A percentile compares a stretch with the other conserved stretches of the same genome.
These are phyloP conservation scores for Eimeria praecox DNA, from an alignment of 169 alveolate genomes.

Conservation along the genomic window DNA sequence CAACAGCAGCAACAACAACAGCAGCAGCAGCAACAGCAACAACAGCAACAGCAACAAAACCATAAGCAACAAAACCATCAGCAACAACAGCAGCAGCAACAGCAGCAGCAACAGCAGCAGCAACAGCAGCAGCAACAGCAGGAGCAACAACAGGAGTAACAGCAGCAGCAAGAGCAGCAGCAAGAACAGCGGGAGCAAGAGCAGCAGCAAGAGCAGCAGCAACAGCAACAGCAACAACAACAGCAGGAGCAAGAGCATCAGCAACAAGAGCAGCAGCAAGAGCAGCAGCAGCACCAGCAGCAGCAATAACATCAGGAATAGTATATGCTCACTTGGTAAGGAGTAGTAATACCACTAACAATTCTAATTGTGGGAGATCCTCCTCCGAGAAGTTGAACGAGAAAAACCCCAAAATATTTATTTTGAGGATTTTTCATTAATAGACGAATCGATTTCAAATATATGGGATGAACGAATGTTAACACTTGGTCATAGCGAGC, in stretches of 20 bases:
- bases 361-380: slow-evolving; percentile 92
- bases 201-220: too few relatives aligned
- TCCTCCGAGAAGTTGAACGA: slow-evolving; percentile 89
- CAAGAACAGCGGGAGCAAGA: background rate
- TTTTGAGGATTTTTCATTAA: slow-evolving; percentile 90
- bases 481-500: slow-evolving; percentile 87
- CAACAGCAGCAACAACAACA: background rate
- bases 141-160: too few relatives aligned
- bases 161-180: background rate
- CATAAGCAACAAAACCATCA: background rate
- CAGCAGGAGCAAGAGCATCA: background rate
- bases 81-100: background rate
- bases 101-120: background rate
- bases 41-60: background rate
- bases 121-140: too few relatives aligned
- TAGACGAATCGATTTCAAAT: slow-evolving; percentile 88
- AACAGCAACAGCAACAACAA: too few relatives aligned
- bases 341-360: slow-evolving; percentile 93
- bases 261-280: background rate
- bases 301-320: background rate
- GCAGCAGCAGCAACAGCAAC: background rate
- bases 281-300: slow-evolving; percentile 9
- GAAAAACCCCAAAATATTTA: slow-evolving; percentile 92
- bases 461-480: slow-evolving; percentile 86
- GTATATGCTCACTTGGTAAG: slow-evolving; percentile 67